A percentile compares a stretch with the other conserved stretches of the same genome.
Conservation (phyloP, 140 eudicot genomes). For the Erigeron philadelphicus region DNA sequence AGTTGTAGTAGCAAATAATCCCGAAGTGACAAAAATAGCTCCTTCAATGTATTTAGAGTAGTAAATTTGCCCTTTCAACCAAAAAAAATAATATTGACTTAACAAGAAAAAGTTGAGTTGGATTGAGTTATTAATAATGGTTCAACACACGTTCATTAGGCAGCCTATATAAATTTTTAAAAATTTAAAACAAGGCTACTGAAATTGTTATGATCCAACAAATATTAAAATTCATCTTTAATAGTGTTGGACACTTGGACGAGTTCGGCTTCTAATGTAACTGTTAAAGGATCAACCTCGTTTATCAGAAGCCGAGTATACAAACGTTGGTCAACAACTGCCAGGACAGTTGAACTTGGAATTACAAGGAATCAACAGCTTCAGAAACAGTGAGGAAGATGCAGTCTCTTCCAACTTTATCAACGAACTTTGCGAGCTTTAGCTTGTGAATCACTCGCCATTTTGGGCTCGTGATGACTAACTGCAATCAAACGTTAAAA, state of each 20-base stretch:
- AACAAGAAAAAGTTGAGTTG: no score
- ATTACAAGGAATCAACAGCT: conserved; percentile 53
- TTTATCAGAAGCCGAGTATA: conserved; percentile 1
- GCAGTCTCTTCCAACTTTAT: conserved; percentile 51
- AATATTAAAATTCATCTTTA: conserved; percentile 9
- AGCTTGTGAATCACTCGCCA: conserved; percentile 76
- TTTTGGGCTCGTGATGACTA: conserved; percentile 52
- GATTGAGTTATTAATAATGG: no score
- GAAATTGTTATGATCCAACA: no score
- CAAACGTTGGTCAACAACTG: conserved; percentile 26
- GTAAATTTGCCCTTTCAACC: no score
- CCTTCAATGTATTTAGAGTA: no score
- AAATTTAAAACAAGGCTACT: no score
- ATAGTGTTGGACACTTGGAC: neutral
- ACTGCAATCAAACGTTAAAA: conserved; percentile 31
- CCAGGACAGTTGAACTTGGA: conserved; percentile 41
- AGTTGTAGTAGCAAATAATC: no score
- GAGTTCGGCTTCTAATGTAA: conserved; percentile 15
- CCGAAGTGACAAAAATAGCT: no score
- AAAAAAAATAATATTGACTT: no score
- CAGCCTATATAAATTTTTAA: no score
- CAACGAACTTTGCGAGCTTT: conserved; percentile 46
- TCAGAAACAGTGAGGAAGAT: conserved; percentile 53
- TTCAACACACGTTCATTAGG: no score
- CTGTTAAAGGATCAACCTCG: conserved; percentile 12